A percentile compares a stretch with the other conserved stretches of the same genome.
phyloP scores from a whole-genome alignment of 768 basidiomycete genomes.

The Termitomyces sp. region DNA sequence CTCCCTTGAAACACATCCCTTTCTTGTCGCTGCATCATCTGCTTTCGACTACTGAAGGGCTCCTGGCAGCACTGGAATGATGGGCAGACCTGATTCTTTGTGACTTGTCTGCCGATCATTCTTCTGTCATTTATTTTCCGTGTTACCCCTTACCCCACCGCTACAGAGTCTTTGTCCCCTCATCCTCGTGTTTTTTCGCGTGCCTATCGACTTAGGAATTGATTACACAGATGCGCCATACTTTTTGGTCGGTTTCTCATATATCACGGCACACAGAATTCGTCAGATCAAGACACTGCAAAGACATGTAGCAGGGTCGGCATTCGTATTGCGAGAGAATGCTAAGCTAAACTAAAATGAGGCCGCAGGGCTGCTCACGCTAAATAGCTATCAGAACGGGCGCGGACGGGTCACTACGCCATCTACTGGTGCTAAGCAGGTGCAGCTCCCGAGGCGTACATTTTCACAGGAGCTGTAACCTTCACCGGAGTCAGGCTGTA shows the following conservation, averaged over 20 bases:
- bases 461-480: not conserved
- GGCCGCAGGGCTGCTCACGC: not conserved
- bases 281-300: not conserved
- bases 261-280: not conserved
- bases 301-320: not conserved
- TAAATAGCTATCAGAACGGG: not conserved
- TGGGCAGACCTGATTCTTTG: conserved; percentile 4
- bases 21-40: conserved; percentile 11
- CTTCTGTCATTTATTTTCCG: conserved; percentile 10
- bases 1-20: conserved; percentile 11
- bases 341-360: not conserved
- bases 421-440: not conserved
- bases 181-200: conserved; percentile 3
- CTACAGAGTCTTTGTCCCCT: not conserved
- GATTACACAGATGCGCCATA: too few relatives aligned
- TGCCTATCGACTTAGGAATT: not conserved
- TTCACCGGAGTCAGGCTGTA: too few relatives aligned
- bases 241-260: too few relatives aligned
- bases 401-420: not conserved
- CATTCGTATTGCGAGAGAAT: not conserved
- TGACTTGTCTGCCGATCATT: conserved; percentile 8
- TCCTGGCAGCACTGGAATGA: conserved; percentile 8
- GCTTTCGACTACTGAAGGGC: conserved; percentile 11
- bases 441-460: not conserved
- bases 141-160: conserved; percentile 1